These are phyloP conservation scores for Trichosporon inkin DNA, from an alignment of 1,284 basidiomycete species.

Conservation along the genomic window DNA sequence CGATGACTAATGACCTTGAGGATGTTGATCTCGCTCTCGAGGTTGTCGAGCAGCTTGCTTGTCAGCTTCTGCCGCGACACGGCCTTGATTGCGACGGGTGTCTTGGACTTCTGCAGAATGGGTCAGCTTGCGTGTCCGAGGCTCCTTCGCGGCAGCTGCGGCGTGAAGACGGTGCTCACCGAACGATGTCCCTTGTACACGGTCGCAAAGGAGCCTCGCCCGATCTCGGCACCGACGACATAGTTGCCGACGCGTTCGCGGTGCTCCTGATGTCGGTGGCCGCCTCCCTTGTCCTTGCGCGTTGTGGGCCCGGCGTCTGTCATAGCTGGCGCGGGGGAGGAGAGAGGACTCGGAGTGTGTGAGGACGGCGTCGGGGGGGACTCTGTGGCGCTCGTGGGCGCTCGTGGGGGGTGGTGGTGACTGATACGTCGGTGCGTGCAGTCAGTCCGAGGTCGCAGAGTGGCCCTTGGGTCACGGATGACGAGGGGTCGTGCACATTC, in stretches of 20 bases:
- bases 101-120: constrained; percentile 61
- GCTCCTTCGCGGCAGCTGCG: neutral
- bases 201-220: constrained; percentile 84
- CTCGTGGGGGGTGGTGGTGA: neutral
- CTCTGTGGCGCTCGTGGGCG: too few species aligned
- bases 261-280: constrained; percentile 17
- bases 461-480: constrained; percentile 4
- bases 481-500: neutral
- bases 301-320: constrained; percentile 16
- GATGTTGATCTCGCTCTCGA: constrained; percentile 93
- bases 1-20: constrained; percentile 88
- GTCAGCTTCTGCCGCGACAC: constrained; percentile 85
- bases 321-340: constrained; percentile 6
- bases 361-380: constrained; percentile 3
- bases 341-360: neutral
- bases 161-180: constrained; percentile 54
- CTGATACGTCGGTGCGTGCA: neutral
- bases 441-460: neutral
- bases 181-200: constrained; percentile 90
- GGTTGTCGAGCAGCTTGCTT: constrained; percentile 89
- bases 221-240: constrained; percentile 56
- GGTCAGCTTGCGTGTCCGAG: constrained; percentile 3
- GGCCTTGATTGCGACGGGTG: constrained; percentile 89
- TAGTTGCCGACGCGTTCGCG: constrained; percentile 53
- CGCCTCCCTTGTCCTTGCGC: constrained; percentile 21